Evolutionary conservation across 2,329 filamentous ascomycete species (phyloP).

Genomic region (Aspergillus neoniger): DNA sequence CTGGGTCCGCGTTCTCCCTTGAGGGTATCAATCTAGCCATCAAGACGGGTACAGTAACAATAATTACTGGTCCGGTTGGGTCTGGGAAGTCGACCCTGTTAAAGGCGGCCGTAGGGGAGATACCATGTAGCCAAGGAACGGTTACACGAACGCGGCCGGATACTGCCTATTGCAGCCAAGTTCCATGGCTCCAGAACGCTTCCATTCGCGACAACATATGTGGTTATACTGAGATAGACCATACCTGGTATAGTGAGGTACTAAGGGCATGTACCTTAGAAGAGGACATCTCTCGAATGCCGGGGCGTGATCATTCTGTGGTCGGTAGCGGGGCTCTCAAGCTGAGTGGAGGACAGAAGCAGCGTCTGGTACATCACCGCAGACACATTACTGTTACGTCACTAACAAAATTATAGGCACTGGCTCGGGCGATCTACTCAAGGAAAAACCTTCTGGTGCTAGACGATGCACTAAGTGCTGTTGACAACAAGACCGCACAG

Average conservation of each 20-base stretch:
- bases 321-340: neutral
- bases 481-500: slow-evolving; percentile 1
- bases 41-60: neutral
- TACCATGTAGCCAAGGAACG: neutral
- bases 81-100: neutral
- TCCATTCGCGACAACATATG: slow-evolving; percentile 71
- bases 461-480: neutral
- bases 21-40: neutral
- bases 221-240: slow-evolving; percentile 65
- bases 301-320: neutral
- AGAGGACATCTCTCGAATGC: slow-evolving; percentile 60
- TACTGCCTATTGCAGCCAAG: slow-evolving; percentile 50
- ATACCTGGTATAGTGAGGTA: slow-evolving; percentile 66
- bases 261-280: slow-evolving; percentile 69
- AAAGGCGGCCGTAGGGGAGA: neutral
- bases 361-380: neutral
- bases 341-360: slow-evolving; percentile 1
- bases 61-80: neutral
- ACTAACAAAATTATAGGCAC: neutral
- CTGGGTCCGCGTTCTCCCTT: neutral
- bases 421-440: neutral
- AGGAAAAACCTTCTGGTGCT: neutral
- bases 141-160: neutral
- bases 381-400: neutral
- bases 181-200: slow-evolving; percentile 79